These are phyloP conservation scores for Gynandropsis gynandra DNA, from an alignment of 345 rosid species.

Conservation along the genomic window DNA sequence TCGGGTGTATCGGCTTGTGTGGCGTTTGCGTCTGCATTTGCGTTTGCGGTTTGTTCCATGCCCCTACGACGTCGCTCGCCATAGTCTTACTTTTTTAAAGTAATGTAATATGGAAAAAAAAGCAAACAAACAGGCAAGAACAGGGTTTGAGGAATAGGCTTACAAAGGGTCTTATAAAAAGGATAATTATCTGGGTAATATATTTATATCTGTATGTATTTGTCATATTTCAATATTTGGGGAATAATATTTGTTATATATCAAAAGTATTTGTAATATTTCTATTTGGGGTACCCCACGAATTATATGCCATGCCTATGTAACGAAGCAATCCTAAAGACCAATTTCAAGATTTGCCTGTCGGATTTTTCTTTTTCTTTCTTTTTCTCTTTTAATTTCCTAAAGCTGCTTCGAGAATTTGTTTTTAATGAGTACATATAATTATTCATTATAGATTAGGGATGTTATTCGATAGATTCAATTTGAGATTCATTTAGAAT, in stretches of 20 bases:
- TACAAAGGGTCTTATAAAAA: no score
- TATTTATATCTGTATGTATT: no score
- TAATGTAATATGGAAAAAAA: no score
- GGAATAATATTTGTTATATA: no score
- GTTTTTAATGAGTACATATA: not conserved
- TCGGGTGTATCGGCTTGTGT: constrained; percentile 30
- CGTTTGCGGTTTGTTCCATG: constrained; percentile 27
- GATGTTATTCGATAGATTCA: no score
- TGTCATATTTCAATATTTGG: no score
- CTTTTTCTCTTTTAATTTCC: constrained; percentile 10
- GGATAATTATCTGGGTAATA: no score
- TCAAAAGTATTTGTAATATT: no score
- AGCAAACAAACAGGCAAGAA: no score
- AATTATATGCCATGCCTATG: constrained; percentile 28
- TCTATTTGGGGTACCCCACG: constrained; percentile 19
- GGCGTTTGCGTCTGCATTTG: constrained; percentile 16
- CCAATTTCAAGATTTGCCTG: constrained; percentile 24
- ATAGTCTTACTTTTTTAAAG: constrained; percentile 6
- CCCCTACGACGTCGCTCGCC: constrained; percentile 17
- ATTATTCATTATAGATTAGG: not conserved
- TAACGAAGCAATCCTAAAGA: constrained; percentile 23
- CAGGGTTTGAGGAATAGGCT: no score
- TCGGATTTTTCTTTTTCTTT: constrained; percentile 18
- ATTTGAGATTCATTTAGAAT: no score
- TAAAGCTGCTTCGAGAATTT: constrained; percentile 17